Evolutionary conservation across 768 basidiomycete species (phyloP).

Genomic region (Trichaptum fuscoviolaceum): DNA sequence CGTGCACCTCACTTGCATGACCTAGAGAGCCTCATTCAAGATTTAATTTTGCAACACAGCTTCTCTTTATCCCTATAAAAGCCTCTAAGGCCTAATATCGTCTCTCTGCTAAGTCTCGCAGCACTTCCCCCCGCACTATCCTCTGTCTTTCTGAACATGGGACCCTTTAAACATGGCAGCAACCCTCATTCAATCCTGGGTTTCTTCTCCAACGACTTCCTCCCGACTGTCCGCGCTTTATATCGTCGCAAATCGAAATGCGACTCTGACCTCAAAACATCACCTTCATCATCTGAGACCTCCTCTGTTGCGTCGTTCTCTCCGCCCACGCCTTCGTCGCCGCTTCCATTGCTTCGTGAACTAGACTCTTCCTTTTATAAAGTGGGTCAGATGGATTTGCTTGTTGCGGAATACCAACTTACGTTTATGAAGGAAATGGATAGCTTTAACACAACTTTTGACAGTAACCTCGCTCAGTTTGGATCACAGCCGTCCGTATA

Average conservation of each 20-base stretch:
- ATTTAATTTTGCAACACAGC: background rate
- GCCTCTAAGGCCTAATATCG: background rate
- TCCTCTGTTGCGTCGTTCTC: background rate
- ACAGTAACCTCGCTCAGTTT: background rate
- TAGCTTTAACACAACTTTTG: background rate
- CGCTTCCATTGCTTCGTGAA: background rate
- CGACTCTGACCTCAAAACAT: background rate
- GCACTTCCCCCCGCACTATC: background rate
- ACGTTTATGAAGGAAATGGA: background rate
- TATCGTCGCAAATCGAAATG: background rate
- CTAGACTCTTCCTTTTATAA: background rate
- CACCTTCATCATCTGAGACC: background rate
- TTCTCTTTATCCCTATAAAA: background rate
- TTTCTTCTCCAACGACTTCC: background rate
- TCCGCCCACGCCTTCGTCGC: background rate
- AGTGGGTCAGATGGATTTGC: background rate
- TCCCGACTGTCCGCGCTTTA: background rate
- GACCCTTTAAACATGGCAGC: background rate
- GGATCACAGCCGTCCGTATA: background rate
- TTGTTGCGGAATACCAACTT: background rate
- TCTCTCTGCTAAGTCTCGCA: background rate
- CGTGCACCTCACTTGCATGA: background rate
- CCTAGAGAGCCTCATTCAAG: background rate
- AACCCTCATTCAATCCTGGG: background rate
- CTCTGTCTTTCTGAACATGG: background rate